These are phyloP conservation scores for Viola pubescens DNA, from an alignment of 441 rosid genomes.

Conservation along the genomic window DNA sequence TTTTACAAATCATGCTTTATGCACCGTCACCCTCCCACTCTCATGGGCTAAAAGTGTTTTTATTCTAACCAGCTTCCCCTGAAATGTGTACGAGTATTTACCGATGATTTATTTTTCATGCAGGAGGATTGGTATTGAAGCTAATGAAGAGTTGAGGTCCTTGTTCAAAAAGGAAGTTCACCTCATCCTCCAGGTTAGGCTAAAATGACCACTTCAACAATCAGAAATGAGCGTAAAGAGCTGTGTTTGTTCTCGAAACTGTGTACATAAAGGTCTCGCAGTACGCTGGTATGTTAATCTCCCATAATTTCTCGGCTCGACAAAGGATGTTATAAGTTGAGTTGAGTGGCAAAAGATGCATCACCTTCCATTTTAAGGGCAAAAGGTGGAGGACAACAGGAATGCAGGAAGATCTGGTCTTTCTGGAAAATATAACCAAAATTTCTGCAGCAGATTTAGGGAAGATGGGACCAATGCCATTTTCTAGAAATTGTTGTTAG, in stretches of 20 bases:
- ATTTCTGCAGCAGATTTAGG: too few relatives aligned
- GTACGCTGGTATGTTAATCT: not conserved
- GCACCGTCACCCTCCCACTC: too few relatives aligned
- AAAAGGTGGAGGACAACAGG: not conserved
- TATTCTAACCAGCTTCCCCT: too few relatives aligned
- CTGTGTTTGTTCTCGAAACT: not conserved
- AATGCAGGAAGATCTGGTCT: not conserved
- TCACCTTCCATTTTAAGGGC: not conserved
- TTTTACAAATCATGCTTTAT: too few relatives aligned
- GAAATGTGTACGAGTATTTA: not conserved
- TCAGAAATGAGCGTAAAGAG: not conserved
- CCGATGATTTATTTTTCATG: not conserved
- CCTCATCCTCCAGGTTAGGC: constrained; percentile 75
- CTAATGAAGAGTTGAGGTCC: constrained; percentile 85
- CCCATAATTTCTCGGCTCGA: not conserved
- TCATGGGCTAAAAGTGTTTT: too few relatives aligned
- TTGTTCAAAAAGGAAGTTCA: constrained; percentile 78
- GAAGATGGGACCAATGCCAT: too few relatives aligned
- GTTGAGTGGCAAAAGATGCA: constrained; percentile 2
- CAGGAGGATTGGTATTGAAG: constrained; percentile 93
- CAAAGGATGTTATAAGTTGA: not conserved
- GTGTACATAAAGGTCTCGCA: not conserved
- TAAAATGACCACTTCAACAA: constrained; percentile 30
- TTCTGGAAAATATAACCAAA: not conserved
- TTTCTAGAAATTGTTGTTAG: too few relatives aligned